phyloP scores from a whole-genome alignment of 2,329 filamentous ascomycete genomes.

The Aspergillus unguis region DNA sequence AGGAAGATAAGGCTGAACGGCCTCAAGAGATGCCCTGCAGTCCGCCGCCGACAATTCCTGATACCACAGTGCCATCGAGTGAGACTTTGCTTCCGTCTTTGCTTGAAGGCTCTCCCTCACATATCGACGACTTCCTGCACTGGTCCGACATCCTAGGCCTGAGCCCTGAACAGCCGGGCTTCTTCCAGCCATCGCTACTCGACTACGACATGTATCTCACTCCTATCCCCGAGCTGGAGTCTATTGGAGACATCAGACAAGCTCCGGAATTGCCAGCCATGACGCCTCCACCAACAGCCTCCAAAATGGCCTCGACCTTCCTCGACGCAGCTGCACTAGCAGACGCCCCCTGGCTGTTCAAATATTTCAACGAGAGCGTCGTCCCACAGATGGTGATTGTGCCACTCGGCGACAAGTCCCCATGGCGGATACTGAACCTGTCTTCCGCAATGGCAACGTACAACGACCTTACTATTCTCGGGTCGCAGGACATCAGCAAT shows the following conservation, averaged over 20 bases:
- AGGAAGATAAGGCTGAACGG: too few relatives aligned
- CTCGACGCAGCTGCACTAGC: slow-evolving; percentile 15
- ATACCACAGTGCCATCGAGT: not conserved
- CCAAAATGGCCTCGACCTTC: slow-evolving; percentile 1
- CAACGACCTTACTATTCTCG: slow-evolving; percentile 30
- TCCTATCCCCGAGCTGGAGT: not conserved
- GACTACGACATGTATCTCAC: slow-evolving; percentile 4
- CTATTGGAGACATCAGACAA: not conserved
- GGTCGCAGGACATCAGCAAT: slow-evolving; percentile 26
- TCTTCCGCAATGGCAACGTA: slow-evolving; percentile 30
- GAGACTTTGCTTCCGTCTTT: not conserved
- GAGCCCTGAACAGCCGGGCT: slow-evolving; percentile 21
- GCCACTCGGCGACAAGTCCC: slow-evolving; percentile 30
- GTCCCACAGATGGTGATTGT: slow-evolving; percentile 32
- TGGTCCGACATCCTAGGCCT: slow-evolving; percentile 35
- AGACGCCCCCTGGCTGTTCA: slow-evolving; percentile 27
- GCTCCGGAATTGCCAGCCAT: slow-evolving; percentile 6
- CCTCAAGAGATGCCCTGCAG: not conserved
- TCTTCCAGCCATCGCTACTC: slow-evolving; percentile 15
- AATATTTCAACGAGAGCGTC: slow-evolving; percentile 32
- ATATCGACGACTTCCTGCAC: slow-evolving; percentile 31
- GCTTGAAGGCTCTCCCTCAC: slow-evolving; percentile 19
- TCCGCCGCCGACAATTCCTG: not conserved
- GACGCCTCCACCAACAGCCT: not conserved
- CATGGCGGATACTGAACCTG: slow-evolving; percentile 34